Evolutionary conservation across 768 basidiomycete species (phyloP).

Genomic region (Neoboletus subvelutipes): DNA sequence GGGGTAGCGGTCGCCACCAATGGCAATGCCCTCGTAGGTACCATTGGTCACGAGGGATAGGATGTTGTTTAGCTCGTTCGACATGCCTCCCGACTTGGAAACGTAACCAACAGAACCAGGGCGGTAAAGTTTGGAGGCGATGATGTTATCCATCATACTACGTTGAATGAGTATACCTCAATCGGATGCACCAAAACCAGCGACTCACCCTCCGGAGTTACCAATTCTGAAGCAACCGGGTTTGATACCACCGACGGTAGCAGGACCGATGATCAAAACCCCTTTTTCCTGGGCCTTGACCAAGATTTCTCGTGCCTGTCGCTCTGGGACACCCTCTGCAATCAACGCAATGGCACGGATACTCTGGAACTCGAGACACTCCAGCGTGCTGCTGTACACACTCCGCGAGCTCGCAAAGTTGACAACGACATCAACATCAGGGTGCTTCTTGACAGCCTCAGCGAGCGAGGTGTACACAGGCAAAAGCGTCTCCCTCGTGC

Average conservation of each 20-base stretch:
- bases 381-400: constrained; percentile 93
- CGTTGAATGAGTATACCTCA: constrained; percentile 2
- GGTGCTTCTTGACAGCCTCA: constrained; percentile 92
- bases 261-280: constrained; percentile 93
- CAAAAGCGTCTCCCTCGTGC: constrained; percentile 96
- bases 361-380: constrained; percentile 63
- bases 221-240: constrained; percentile 99
- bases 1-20: constrained; percentile 99
- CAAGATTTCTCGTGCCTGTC: constrained; percentile 95
- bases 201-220: constrained; percentile 89
- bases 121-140: constrained; percentile 97
- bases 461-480: constrained; percentile 93
- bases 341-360: constrained; percentile 78
- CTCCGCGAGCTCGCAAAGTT: constrained; percentile 96
- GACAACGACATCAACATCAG: constrained; percentile 95
- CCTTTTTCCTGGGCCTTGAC: constrained; percentile 82
- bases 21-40: constrained; percentile 99
- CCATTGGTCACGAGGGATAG: constrained; percentile 94
- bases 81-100: constrained; percentile 99
- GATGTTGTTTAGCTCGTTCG: constrained; percentile 99
- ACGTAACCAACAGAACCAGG: constrained; percentile 97
- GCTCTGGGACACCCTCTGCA: constrained; percentile 98
- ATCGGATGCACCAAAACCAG: neutral
- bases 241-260: constrained; percentile 99
- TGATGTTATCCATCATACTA: constrained; percentile 99